Evolutionary conservation across 225 moss, liverwort and hornwort genomes (phyloP).

Genomic region (Ulota crispa): DNA sequence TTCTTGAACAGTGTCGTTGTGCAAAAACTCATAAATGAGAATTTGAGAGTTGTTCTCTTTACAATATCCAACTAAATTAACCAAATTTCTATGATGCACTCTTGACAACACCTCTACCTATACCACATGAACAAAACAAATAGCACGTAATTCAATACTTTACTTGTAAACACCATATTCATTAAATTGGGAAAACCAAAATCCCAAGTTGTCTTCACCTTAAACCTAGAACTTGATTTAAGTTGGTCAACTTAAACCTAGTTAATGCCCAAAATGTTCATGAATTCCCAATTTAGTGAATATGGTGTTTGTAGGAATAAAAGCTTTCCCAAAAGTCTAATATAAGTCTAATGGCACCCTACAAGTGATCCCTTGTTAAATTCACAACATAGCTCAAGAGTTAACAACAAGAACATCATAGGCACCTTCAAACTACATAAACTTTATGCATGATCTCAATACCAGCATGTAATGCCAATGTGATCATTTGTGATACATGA

Average conservation of each 20-base stretch:
- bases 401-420: not conserved
- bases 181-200: no score
- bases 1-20: not conserved
- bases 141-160: not conserved
- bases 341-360: no score
- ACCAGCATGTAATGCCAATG: no score
- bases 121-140: not conserved
- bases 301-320: not conserved
- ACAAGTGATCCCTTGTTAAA: not conserved
- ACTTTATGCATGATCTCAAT: no score
- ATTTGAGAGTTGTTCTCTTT: not conserved
- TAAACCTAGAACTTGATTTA: no score
- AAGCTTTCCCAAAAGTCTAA: not conserved
- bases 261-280: no score
- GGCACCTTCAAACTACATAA: not conserved
- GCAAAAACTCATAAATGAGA: not conserved
- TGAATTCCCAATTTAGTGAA: no score
- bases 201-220: no score
- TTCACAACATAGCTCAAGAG: not conserved
- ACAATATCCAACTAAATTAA: not conserved
- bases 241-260: no score
- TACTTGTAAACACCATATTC: no score
- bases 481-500: no score
- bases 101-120: not conserved
- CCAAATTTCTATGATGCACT: not conserved